Evolutionary conservation across 139 green algal genomes (phyloP).

Genomic region (Auxenochlorella pyrenoidosa): DNA sequence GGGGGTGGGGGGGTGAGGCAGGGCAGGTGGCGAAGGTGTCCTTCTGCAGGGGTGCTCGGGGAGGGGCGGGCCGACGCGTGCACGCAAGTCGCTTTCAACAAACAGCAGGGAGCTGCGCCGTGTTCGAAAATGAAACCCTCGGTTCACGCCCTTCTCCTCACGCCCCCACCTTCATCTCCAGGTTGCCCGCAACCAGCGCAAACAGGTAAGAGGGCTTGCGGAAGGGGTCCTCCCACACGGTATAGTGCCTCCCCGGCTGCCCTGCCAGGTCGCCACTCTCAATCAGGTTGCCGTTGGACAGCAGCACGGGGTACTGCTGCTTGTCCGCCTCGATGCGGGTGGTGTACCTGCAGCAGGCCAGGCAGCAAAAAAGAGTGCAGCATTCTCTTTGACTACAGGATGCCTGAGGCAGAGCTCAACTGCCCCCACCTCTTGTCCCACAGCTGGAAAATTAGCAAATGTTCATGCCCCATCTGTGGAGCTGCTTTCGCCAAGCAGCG

Average conservation of each 20-base stretch:
- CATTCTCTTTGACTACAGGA: neutral
- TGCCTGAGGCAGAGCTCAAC: neutral
- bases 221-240: constrained; percentile 93
- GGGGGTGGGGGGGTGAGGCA: too few relatives aligned
- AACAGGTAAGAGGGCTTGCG: constrained; percentile 99
- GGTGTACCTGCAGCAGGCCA: constrained; percentile 70
- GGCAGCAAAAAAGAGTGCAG: neutral
- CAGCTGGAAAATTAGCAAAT: neutral
- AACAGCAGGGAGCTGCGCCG: too few relatives aligned
- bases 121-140: too few relatives aligned
- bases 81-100: too few relatives aligned
- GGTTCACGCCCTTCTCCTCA: too few relatives aligned
- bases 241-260: constrained; percentile 66
- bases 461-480: too few relatives aligned
- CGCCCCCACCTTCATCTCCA: constrained; percentile 64
- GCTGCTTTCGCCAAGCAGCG: neutral
- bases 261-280: constrained; percentile 77
- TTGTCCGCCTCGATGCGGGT: constrained; percentile 93
- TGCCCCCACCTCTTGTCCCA: too few relatives aligned
- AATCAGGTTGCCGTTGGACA: constrained; percentile 97
- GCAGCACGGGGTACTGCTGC: constrained; percentile 92
- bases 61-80: too few relatives aligned
- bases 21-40: too few relatives aligned
- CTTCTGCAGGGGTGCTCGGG: too few relatives aligned
- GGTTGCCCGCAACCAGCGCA: constrained; percentile 95